Evolutionary conservation across 495 filamentous ascomycete genomes (phyloP).

Genomic region (Hyaloscypha bicolor): DNA sequence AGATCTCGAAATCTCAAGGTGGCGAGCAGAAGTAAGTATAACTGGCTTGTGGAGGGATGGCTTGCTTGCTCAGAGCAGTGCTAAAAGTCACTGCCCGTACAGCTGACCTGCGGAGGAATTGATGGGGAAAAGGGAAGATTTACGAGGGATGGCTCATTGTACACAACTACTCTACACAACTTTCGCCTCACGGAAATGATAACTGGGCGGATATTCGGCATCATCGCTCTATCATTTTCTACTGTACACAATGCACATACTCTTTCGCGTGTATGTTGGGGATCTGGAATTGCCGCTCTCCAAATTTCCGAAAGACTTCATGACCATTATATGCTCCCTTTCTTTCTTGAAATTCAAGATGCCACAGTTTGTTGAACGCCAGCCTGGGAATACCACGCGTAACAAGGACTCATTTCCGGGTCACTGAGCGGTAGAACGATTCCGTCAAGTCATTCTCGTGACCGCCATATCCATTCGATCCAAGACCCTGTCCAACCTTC

Average conservation of each 20-base stretch:
- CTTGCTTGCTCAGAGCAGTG: conserved; percentile 17
- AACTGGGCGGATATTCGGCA: conserved; percentile 3
- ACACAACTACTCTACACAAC: conserved; percentile 12
- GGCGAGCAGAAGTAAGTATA: conserved; percentile 70
- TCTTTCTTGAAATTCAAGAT: conserved; percentile 25
- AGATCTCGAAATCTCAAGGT: conserved; percentile 66
- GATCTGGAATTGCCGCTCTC: conserved; percentile 20
- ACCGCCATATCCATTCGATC: conserved; percentile 60
- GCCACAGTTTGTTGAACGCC: conserved; percentile 26
- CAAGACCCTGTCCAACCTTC: conserved; percentile 69
- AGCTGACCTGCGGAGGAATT: conserved; percentile 9
- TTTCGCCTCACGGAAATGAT: conserved; percentile 13
- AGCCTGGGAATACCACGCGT: conserved; percentile 10
- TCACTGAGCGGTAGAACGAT: conserved; percentile 81
- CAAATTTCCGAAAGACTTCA: conserved; percentile 20
- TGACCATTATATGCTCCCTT: conserved; percentile 26
- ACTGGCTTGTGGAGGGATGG: conserved; percentile 5
- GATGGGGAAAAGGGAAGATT: background rate
- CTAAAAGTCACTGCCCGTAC: conserved; percentile 24
- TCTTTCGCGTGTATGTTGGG: conserved; percentile 23
- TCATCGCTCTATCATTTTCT: conserved; percentile 13
- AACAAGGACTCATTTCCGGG: conserved; percentile 48
- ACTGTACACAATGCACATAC: conserved; percentile 21
- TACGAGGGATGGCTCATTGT: conserved; percentile 8
- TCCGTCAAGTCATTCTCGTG: conserved; percentile 67